A percentile compares a stretch with the other conserved stretches of the same genome.
Evolutionary conservation across 495 filamentous ascomycete genomes (phyloP).

Genomic region (Xylaria sp.): DNA sequence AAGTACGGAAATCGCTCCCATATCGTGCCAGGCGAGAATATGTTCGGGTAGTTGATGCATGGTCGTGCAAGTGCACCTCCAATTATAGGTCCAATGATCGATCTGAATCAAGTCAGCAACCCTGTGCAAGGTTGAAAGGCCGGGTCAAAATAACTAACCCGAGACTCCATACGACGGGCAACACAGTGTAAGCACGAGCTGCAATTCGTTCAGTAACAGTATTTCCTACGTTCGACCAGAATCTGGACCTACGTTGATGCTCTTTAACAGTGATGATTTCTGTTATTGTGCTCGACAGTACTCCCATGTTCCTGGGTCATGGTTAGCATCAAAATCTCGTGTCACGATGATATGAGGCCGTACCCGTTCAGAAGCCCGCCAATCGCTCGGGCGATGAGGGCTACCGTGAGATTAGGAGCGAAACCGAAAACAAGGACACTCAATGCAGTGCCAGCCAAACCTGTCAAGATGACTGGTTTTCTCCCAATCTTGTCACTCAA

Average conservation of each 20-base stretch:
- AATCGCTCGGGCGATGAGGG: constrained; percentile 84
- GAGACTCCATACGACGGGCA: constrained; percentile 97
- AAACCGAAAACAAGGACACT: constrained; percentile 97
- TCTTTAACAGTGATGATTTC: constrained; percentile 91
- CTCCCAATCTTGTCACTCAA: constrained; percentile 91
- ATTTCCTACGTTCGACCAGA: neutral
- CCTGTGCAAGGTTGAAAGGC: neutral
- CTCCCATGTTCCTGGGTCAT: constrained; percentile 76
- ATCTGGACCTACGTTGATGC: constrained; percentile 74
- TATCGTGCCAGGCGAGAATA: constrained; percentile 76
- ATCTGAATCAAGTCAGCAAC: constrained; percentile 44
- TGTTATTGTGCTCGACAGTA: constrained; percentile 92
- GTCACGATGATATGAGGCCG: constrained; percentile 33
- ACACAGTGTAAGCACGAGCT: constrained; percentile 92
- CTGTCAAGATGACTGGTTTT: constrained; percentile 89
- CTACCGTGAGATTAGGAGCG: constrained; percentile 80
- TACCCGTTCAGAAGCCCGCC: constrained; percentile 94
- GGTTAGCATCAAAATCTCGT: constrained; percentile 24
- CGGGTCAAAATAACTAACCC: constrained; percentile 61
- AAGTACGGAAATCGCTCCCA: constrained; percentile 90
- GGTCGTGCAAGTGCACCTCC: constrained; percentile 90
- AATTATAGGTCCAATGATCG: constrained; percentile 87
- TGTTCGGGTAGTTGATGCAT: constrained; percentile 76
- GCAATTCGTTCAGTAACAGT: constrained; percentile 35
- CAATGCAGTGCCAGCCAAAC: constrained; percentile 85